A percentile compares a stretch with the other conserved stretches of the same genome.
phyloP scores from a whole-genome alignment of 805 yeast genomes.

The Zygosaccharomyces bailii region DNA sequence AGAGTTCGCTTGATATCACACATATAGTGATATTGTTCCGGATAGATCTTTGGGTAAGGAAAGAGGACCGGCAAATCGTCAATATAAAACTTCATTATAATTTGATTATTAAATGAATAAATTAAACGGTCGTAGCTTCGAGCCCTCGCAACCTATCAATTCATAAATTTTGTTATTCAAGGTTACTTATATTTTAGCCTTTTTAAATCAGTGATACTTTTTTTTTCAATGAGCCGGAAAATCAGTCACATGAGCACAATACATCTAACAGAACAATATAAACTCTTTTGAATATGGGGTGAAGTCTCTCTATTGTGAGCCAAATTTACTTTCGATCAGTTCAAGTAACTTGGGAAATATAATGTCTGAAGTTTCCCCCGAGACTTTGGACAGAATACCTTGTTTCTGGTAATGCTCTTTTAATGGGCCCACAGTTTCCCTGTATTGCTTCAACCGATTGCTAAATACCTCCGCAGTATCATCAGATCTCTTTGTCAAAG shows the following conservation, averaged over 20 bases:
- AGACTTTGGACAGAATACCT: conserved; percentile 52
- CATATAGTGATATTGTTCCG: conserved; percentile 98
- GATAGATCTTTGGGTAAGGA: conserved; percentile 95
- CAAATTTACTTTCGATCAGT: conserved; percentile 38
- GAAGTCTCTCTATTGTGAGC: background rate
- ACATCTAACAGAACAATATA: background rate
- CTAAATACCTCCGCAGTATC: conserved; percentile 75
- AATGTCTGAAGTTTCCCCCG: conserved; percentile 80
- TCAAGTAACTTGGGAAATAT: conserved; percentile 67
- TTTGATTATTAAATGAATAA: background rate
- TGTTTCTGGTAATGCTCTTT: conserved; percentile 53
- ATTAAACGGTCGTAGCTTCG: background rate
- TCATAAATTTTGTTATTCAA: no score
- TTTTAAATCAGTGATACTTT: no score
- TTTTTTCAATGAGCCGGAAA: background rate
- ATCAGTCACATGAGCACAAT: background rate
- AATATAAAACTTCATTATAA: conserved; percentile 65
- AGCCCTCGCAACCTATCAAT: background rate
- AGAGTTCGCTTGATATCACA: conserved; percentile 87
- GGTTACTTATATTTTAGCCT: no score
- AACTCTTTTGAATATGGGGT: background rate
- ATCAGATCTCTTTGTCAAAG: conserved; percentile 72
- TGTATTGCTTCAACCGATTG: conserved; percentile 61
- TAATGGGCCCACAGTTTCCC: conserved; percentile 57
- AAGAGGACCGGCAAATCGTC: conserved; percentile 95